Base-by-base conservation (phyloP, 441 rosid species). In the Populus trichocarpa region DNA sequence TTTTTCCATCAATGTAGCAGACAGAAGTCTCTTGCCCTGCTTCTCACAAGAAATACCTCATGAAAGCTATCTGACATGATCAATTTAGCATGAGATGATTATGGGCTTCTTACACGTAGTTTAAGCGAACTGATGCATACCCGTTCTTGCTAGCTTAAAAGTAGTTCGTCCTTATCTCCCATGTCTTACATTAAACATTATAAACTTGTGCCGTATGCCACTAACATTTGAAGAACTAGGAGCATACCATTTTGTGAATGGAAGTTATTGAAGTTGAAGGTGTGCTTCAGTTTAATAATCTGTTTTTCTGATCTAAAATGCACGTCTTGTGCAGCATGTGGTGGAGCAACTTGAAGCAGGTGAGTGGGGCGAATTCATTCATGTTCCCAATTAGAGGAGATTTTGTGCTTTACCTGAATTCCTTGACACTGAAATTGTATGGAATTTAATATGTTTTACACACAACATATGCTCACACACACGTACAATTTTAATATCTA, bases 271-370 rank as follows among this genome's bases (percentile, higher is more conserved):
- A 67, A n/a, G 25, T 23, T 73, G 53, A 33, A 14, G 14, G 5
- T 1, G 40, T 36, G n/a, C 2, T 14, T 11, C 38, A 26, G 53
- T 68, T n/a, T 64, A 23, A 16, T 16, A 36, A 64, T 63, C 59
- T 40, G 20, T 38, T 79, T 74, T 79, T 74, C 79, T 69, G 64
- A 77, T 77, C 61, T 35, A 75, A 42, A 71, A 40, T 53, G 66
- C 50, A 33, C 64, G 18, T 79, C 46, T 82, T 80, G 78, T 42
- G 70, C 84, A 85, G 89, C 82, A 77, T 81, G 82, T 83, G 86
- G 87, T 82, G 78, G 73, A 78, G 80, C 80, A 79, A 69, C 76
- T 78, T 78, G 81, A 80, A 78, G 78, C 81, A 73, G 63, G 64
- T 81, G 65, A 80, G 74, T 22, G 77, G 28, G 66, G 85, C 66